Percentiles rank a stretch among this genome's conserved stretches.
Conservation (phyloP, 139 green algal genomes). For the Haematococcus sp. region DNA sequence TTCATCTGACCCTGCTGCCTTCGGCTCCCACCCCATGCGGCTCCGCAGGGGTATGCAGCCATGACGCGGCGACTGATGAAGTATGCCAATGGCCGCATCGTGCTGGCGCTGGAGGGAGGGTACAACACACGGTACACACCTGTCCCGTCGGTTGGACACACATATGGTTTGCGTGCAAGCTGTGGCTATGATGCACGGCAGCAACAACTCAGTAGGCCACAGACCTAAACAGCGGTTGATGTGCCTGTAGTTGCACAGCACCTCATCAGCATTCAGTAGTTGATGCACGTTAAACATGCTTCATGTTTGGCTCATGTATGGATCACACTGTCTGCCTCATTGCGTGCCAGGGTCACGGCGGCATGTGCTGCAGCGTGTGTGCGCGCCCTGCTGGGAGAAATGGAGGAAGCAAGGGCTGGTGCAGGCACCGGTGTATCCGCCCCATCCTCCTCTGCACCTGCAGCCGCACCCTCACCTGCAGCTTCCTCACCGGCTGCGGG, state of each 20-base stretch:
- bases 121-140: slow-evolving; percentile 54
- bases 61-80: slow-evolving; percentile 53
- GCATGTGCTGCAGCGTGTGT: slow-evolving; percentile 48
- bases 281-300: too few relatives aligned
- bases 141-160: neutral
- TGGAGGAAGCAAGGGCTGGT: neutral
- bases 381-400: slow-evolving; percentile 50
- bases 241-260: too few relatives aligned
- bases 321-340: neutral
- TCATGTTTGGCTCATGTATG: too few relatives aligned
- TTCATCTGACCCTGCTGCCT: too few relatives aligned
- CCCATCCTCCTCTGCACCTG: neutral
- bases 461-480: neutral
- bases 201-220: too few relatives aligned
- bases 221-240: too few relatives aligned
- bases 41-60: slow-evolving; percentile 52
- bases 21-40: too few relatives aligned
- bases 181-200: neutral
- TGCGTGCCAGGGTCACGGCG: slow-evolving; percentile 48
- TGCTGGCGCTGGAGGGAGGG: slow-evolving; percentile 68
- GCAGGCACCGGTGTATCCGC: neutral
- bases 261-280: too few relatives aligned
- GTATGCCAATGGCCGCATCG: slow-evolving; percentile 32
- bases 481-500: neutral
- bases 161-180: neutral